Evolutionary conservation across 345 rosid species (phyloP), one percentile per base, ranked within the genome.

Genomic region (Eucalyptus dawsonii): DNA sequence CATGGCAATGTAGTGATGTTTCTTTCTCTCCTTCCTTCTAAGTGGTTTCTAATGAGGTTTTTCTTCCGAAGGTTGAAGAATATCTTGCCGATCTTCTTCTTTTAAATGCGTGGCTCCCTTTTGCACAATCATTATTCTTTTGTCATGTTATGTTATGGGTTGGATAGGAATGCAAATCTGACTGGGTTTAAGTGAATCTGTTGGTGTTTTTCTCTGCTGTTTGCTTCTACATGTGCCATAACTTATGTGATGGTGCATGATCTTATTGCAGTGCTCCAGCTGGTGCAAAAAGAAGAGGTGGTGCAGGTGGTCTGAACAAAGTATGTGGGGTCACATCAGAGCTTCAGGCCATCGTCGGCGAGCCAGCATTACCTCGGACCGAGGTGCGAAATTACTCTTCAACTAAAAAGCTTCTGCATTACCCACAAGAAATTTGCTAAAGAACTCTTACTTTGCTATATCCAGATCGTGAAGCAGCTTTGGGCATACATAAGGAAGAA

Each of bases 401-500:
- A 12, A 7, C 31, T 21, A 87, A 85, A 89, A 44, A 7, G 58
- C 34, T 87, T 87, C 44, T 22, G 21, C 22, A 50, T 44, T 49
- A 16, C 6, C 56, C 42, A 45, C 24, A 45, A 60, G 22, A 69
- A 22, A 42, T 45, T 14, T 15, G 21, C 34, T 86, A 19, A 47
- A 51, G 22, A 54, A 31, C 47, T 86, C 16, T 16, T 31, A 53
- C 50, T 86, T 86, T 90, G 86, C 60, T 87, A 86, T 44, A 80
- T 80, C 62, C 91, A 97, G 99, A 97, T 97, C 91, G 99, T 97
- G 94, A 97, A 94, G 94, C 99, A 97, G 88, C 91, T 97, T 88
- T 97, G 99, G 99, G 97, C 96, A 50, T 97, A 97, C 90, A 97
- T 97, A 91, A 95, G 99, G 94, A 97, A 97, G 91, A 94, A 97